Base-by-base conservation (phyloP, 1,284 basidiomycete species). In the Apiotrichum akiyoshidainum region DNA sequence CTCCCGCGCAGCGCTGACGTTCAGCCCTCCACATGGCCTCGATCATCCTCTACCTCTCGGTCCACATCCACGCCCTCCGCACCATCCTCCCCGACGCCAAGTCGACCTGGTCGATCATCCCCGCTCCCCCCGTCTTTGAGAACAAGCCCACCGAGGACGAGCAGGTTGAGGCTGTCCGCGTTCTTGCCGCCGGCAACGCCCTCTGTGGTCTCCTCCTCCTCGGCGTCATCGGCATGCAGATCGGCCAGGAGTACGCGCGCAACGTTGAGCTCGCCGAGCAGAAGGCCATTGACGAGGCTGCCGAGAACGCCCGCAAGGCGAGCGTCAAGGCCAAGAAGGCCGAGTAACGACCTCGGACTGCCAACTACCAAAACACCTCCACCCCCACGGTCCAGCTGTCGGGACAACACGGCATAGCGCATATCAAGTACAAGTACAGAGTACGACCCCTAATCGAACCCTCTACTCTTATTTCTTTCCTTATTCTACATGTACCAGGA, bases 181-280 rank as follows among this genome's bases (percentile, higher is more conserved):
- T 94, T 7, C 80, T 93, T 31, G 85, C 87, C 22, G 92, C 91
- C 16, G 90, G 86, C 12, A 93, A 94, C 71, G 84, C 89, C 47
- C 87, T 95, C 60, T 86, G 90, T 58, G 85, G 87, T 53, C 80
- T 85, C 13, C 88, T 88, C 72, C 70, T 72, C 2, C 21, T 78
- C 50, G 78, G 77, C 37, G 68, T 78, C n/a, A 69, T 77, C 58
- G 67, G 67, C 62, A 73, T 70, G 68, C 79, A 93, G 87, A 86
- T 84, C 54, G 91, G 91, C 35, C 90, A 93, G 73, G 89, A 90
- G 79, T 93, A 89, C 74, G 89, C 89, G 39, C 80, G 81, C 64
- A 84, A 88, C 35, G 64, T 82, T 50, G 90, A 91, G 72, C 82
- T 79, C 55, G 83, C 80, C 63, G 84, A 85, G 64, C 70, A 85